Evolutionary conservation across 2,329 filamentous ascomycete genomes (phyloP).

Genomic region (Fusarium haematococcum): DNA sequence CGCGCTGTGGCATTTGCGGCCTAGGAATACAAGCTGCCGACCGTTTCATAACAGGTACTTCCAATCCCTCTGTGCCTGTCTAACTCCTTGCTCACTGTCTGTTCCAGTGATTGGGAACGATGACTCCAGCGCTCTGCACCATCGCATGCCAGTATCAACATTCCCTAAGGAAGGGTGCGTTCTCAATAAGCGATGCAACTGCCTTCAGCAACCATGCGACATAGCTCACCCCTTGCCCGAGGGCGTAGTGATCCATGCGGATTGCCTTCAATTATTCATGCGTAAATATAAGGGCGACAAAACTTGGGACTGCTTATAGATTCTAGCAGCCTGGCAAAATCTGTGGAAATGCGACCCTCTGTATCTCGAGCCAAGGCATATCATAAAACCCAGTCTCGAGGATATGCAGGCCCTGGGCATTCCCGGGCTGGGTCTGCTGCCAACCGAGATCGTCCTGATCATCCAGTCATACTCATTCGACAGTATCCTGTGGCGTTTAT

Average conservation of each 20-base stretch:
- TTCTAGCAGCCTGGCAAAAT: background rate
- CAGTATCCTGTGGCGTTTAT: constrained; percentile 1
- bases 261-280: background rate
- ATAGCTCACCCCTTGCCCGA: background rate
- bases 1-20: constrained; percentile 7
- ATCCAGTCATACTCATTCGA: background rate
- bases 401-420: background rate
- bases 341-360: background rate
- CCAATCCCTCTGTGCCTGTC: background rate
- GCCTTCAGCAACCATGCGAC: background rate
- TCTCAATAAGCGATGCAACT: background rate
- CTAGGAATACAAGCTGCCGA: background rate
- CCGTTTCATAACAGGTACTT: background rate
- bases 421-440: background rate
- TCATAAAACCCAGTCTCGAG: background rate
- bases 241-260: background rate
- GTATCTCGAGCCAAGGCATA: background rate
- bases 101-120: background rate
- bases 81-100: background rate
- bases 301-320: background rate
- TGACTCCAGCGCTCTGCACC: constrained; percentile 6
- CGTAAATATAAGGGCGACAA: background rate
- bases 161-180: background rate
- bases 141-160: background rate
- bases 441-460: background rate